Evolutionary conservation across 2,329 filamentous ascomycete genomes (phyloP), one percentile per base, ranked within the genome.

Genomic region (Leptodontidium sp.): DNA sequence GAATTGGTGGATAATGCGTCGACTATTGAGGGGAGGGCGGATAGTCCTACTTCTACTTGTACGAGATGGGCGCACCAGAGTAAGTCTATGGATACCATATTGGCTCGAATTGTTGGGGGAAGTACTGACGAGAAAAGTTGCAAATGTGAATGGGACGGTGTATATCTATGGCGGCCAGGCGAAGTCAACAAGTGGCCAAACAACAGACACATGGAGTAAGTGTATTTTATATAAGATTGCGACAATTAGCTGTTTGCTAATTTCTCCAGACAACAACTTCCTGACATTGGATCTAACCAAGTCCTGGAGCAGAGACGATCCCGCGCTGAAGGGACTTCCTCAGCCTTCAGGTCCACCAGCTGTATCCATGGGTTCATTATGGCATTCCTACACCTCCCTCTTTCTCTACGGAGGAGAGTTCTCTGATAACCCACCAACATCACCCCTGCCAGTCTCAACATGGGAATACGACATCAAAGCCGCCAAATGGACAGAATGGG

Each of bases 401-500:
- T 94, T 86, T 76, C 84, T 94, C 4, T 94, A 94, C 73, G 92
- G 92, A 21, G 92, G 92, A 21, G 84, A 93, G 73, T 93, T 90
- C 74, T 90, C 90, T 0, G 90, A 92, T 72, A 84, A 83, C 15
- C 89, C 90, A 0, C 80, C 82, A 7, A 81, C 79, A 6, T 80
- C 85, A 0, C 91, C 91, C 0, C 81, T 82, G 0, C 81, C 87
- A 0, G 86, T 90, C 64, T 88, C 90, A 0, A 82, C 90, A 1
- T 94, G 92, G 92, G 84, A 88, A 76, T 94, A 93, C 78, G 83
- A 88, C 61, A 88, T 93, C 73, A 77, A 77, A 11, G 83, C 84
- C 9, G 81, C 82, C 40, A 78, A 81, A 1, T 94, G 91, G 91
- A 84, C 82, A 1, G 88, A 93, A 76, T 86, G 90, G 72, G 78